Evolutionary conservation across 108 stramenopile genomes (phyloP), one percentile per base, ranked within the genome.

Genomic region (Skeletonema tropicum): DNA sequence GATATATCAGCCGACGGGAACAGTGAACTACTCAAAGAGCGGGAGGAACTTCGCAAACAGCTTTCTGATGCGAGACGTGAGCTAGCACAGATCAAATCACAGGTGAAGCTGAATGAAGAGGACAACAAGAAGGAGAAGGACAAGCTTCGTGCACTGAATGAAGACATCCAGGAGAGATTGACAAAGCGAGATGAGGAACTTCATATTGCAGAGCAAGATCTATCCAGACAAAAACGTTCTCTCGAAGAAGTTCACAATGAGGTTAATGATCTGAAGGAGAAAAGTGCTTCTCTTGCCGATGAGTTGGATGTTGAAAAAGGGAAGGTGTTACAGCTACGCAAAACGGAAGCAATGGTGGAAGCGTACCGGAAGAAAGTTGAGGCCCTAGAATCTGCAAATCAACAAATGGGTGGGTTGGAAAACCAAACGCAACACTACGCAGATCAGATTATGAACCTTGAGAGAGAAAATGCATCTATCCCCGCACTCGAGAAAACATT

Each of bases 351-450:
- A 25, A 87, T 89, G 19, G 83, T 92, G 14, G 67, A 83, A 19
- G 87, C 88, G 0, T 92, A 92, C 61, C 81, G 89, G 30, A 95
- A 88, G 63, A 95, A 90, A 75, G 76, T 95, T 14, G 94, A 95
- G 71, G 75, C 77, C 31, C 78, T 89, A 29, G 89, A 89, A 15
- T 80, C 86, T 11, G 88, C 88, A 41, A 89, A 84, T 83, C 92
- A 95, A 69, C 89, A 91, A 77, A 86, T 95, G 82, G 85, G 83
- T 31, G 89, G 89, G 55, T 68, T 92, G 64, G 92, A 95, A 60
- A 88, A 90, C 68, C 92, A 93, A 77, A 83, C 92, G 2, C 88
- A 87, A 52, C 76, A 71, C 5, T 93, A 95, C 74, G 75, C 93
- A 0, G 86, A 82, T 17, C 92, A 95, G 73, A 93, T 95, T 69